Base-by-base conservation (phyloP, 306 rosid species). In the Aeschynomene evenia region DNA sequence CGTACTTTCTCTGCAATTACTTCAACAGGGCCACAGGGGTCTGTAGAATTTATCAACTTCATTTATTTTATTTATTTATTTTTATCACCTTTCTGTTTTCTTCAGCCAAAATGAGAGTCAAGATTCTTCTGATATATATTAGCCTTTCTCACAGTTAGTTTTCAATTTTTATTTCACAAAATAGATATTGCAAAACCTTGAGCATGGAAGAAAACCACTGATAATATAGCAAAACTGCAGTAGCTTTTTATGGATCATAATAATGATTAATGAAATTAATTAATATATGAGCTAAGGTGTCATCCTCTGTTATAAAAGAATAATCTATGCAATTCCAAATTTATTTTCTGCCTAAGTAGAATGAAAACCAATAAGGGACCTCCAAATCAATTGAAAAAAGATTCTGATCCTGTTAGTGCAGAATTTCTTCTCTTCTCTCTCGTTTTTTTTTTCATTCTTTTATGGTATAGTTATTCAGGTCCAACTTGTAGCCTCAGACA, bases 401-500 rank as follows among this genome's bases (percentile, higher is more conserved):
- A 56, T 49, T 56, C 0, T 37, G 63, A 26, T 43, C 66, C 46
- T 33, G 50, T 60, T 61, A 28, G 51, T 61, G 9, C 61, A 58
- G 9, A n/a, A n/a, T n/a, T n/a, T n/a, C n/a, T n/a, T n/a, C n/a
- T n/a, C n/a, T n/a, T n/a, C n/a, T n/a, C 10, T 65, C 16, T 43
- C 43, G n/a, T n/a, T 46, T 15, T 33, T 40, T 37, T 51, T 24
- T 16, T 11, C 24, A 61, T 29, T 22, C 36, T 14, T 70, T 1
- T 9, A 18, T 29, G 37, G 14, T 31, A n/a, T 58, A 29, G 23
- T 62, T 51, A 53, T 20, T 54, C 51, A n/a, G 77, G 36, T 39
- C 63, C 82, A 77, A 68, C 72, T 49, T 73, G 82, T 19, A 81
- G 74, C 66, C 77, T 77, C 82, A 81, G 63, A 74, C 82, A 81